Evolutionary conservation across 177 flowering plant species (phyloP).

Genomic region (Vitis hybrid): DNA sequence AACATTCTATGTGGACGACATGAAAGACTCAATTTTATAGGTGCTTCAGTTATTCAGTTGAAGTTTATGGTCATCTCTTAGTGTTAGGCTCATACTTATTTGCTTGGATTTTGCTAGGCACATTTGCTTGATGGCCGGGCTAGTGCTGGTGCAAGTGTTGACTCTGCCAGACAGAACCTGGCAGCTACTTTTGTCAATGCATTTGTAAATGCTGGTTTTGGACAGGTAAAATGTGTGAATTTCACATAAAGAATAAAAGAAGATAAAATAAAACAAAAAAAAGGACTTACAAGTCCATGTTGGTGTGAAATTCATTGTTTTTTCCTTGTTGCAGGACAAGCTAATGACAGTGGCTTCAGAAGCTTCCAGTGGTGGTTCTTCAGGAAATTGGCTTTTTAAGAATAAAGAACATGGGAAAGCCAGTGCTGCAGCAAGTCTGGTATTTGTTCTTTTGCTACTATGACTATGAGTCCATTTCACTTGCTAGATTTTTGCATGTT

Average conservation of each 20-base stretch:
- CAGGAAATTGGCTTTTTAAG: conserved; percentile 93
- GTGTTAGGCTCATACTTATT: neutral
- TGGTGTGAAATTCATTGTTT: neutral
- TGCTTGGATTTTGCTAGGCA: conserved; percentile 44
- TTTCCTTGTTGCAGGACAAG: conserved; percentile 65
- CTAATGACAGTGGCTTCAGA: conserved; percentile 88
- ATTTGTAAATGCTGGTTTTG: conserved; percentile 98
- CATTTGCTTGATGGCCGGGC: conserved; percentile 96
- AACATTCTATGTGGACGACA: no score
- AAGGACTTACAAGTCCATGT: no score
- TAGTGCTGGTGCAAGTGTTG: conserved; percentile 90
- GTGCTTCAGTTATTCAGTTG: neutral
- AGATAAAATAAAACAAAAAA: no score
- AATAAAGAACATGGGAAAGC: conserved; percentile 97
- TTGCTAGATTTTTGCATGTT: no score
- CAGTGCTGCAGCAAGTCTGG: conserved; percentile 99
- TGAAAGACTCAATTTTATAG: no score
- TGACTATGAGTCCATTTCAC: neutral
- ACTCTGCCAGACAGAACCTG: conserved; percentile 92
- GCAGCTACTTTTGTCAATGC: conserved; percentile 99
- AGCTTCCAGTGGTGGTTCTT: conserved; percentile 62
- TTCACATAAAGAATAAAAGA: neutral
- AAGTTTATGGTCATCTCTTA: neutral
- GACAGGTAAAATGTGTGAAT: conserved; percentile 54
- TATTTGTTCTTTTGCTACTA: conserved; percentile 23